Percentiles rank a stretch among this genome's conserved stretches.
Evolutionary conservation across 2,329 filamentous ascomycete species (phyloP).

Genomic region (Penicillium hordei): DNA sequence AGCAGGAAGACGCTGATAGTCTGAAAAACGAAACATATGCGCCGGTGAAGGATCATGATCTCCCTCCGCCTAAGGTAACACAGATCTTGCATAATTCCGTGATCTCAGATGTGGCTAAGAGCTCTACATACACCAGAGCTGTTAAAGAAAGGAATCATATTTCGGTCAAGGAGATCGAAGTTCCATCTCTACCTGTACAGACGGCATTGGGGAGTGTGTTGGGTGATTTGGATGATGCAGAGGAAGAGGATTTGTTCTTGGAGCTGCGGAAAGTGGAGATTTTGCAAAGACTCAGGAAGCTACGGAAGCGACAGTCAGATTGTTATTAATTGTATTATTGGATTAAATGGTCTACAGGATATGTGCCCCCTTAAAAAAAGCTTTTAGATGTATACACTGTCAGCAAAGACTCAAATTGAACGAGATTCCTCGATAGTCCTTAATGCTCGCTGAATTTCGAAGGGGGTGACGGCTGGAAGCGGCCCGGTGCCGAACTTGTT

Average conservation of each 20-base stretch:
- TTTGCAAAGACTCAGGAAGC: constrained; percentile 34
- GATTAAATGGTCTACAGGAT: background rate
- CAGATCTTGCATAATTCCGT: background rate
- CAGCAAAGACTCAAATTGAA: too few relatives aligned
- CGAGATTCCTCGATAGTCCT: too few relatives aligned
- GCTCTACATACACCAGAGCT: background rate
- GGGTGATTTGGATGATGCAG: constrained; percentile 33
- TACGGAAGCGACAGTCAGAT: constrained; percentile 26
- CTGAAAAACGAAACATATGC: background rate
- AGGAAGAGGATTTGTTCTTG: constrained; percentile 38
- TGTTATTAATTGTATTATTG: constrained; percentile 13
- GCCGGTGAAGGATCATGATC: background rate
- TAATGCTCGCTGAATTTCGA: too few relatives aligned
- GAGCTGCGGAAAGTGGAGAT: constrained; percentile 39
- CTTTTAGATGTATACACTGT: too few relatives aligned
- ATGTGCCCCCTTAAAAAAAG: too few relatives aligned
- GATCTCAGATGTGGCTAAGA: constrained; percentile 16
- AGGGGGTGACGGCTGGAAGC: too few relatives aligned
- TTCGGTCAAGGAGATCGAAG: constrained; percentile 17
- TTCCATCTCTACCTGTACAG: constrained; percentile 14
- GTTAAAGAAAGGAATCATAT: constrained; percentile 13
- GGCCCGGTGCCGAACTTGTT: too few relatives aligned
- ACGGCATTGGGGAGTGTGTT: constrained; percentile 23
- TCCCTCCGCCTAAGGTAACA: background rate
- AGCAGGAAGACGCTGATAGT: background rate